Base-by-base conservation (phyloP, 805 yeast genomes). In the Candida sithepensis region DNA sequence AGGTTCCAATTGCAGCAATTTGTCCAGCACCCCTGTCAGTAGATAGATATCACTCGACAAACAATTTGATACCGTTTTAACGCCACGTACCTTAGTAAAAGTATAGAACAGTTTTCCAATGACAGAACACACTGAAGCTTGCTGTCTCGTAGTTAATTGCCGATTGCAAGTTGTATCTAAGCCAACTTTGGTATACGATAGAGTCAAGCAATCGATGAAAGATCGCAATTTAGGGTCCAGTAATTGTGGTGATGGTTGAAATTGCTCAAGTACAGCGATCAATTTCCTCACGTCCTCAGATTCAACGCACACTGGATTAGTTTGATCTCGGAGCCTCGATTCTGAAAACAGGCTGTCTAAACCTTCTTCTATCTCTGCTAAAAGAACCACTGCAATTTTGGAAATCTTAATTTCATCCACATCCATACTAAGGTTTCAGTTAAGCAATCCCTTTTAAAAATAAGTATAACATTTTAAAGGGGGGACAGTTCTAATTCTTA, bases 1-100 rank as follows among this genome's bases (percentile, higher is more conserved):
- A 12, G 28, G 10, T 16, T 10, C 36, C 14, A 32, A 12, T 12
- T 9, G 8, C 12, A 34, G n/a, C 38, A 75, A 47, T 19, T 55
- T 49, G 3, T 43, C 34, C 1, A 74, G 18, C n/a, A 78, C 61
- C 2, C 53, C 48, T 0, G 73, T 70, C 6, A 88, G 61, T 14
- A 77, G 56, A 46, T 71, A 66, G 1, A 85, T 77, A 45, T 85
- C 83, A 24, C 85, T 79, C 2, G 82, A 72, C 43, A 88, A 72
- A 63, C 78, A 78, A 48, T 74, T 74, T n/a, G 79, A 66, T 3
- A 85, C 69, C 13, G 74, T 69, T 63, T 86, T 87, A 53, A 79
- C 68, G 0, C 88, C 86, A 37, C 92, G 68, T 7, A 88, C 74
- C 57, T 85, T 88, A 22, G 82, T 67, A 18, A 89, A 64, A 7